A percentile compares a stretch with the other conserved stretches of the same genome.
Evolutionary conservation across 2,329 filamentous ascomycete species (phyloP).

Genomic region (Cladosporium sp.): DNA sequence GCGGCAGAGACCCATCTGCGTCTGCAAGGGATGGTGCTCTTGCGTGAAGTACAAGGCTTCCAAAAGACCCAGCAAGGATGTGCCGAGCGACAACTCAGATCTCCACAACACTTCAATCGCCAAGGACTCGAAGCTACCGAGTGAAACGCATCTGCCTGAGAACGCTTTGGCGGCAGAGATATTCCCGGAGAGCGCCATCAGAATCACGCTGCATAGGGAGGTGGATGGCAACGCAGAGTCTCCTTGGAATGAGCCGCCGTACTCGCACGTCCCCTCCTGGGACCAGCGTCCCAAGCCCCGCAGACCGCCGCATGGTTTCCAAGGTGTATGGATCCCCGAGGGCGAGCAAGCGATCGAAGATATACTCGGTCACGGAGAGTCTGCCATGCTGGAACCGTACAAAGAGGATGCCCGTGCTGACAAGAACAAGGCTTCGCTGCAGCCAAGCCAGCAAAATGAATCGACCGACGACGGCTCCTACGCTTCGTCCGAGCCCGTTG

Average conservation of each 20-base stretch:
- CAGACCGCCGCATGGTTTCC: slow-evolving; percentile 1
- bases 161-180: neutral
- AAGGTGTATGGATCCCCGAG: no score
- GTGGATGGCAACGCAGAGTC: neutral
- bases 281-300: neutral
- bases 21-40: slow-evolving; percentile 6
- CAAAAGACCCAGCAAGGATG: neutral
- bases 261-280: neutral
- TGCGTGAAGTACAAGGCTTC: slow-evolving; percentile 8
- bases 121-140: neutral
- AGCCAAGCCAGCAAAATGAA: no score
- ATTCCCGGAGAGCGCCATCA: neutral
- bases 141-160: slow-evolving; percentile 10
- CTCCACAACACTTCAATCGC: neutral
- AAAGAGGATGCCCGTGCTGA: no score
- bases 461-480: no score
- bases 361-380: no score
- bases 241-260: neutral
- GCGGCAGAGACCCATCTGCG: neutral
- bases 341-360: no score
- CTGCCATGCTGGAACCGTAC: no score
- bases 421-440: no score
- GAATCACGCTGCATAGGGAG: neutral
- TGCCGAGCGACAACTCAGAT: neutral
- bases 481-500: no score